Base-by-base conservation (phyloP, 768 basidiomycete species). In the Leccinum longicurvipes region DNA sequence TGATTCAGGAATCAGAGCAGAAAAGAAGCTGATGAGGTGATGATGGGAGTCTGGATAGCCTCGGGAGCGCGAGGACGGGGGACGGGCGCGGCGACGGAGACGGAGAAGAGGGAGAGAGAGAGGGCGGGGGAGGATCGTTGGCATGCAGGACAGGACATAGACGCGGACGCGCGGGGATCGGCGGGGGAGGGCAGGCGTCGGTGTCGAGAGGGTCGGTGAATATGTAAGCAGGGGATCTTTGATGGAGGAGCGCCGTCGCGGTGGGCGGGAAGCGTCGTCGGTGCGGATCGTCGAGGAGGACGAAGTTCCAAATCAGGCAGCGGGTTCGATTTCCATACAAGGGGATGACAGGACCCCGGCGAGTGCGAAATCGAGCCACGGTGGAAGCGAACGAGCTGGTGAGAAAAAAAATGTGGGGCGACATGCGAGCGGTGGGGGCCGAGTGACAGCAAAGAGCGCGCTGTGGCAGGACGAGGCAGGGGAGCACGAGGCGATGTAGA, bases 221-320 rank as follows among this genome's bases (percentile, higher is more conserved):
- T 68, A 56, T 54, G 67, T 67, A 54, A 67, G 66, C 68, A 51
- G 45, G 19, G 23, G 51, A 41, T 44, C 31, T 48, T 10, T 31
- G 51, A 48, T 60, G 59, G 52, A 60, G 51, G 47, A 28, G 48
- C 39, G 12, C 39, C 19, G 39, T 41, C 58, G 51, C 10, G 47
- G 53, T 54, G 48, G 49, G 54, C 53, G 56, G 57, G 59, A 7
- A 50, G 47, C 14, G 32, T 41, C 54, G 68, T 63, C 68, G 68
- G 68, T 45, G 68, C 59, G 68, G 70, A 72, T 72, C 66, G 66
- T 62, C 61, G 64, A 64, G 61, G 61, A 59, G 54, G 57, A 45
- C 15, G 12, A 39, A 1, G 19, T 57, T 14, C 68, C 56, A 54
- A 32, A 70, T 55, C 32, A 51, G 47, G 61, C 48, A 2, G 39